Base-by-base conservation (phyloP, 805 yeast species). In the Helenozyma baotianmanensis region DNA sequence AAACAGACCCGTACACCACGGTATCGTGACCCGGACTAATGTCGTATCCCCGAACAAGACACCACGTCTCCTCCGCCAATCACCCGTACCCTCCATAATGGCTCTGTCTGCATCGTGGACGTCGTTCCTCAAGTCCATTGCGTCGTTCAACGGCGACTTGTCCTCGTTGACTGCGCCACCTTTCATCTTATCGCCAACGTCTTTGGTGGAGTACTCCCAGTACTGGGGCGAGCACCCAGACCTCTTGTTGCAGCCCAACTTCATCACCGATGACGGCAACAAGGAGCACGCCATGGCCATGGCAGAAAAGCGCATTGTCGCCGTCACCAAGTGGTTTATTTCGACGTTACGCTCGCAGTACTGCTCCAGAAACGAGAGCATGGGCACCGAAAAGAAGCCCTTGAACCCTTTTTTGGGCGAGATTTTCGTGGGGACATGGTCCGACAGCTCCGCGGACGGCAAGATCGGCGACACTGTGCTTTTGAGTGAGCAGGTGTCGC, bases 311-410 rank as follows among this genome's bases (percentile, higher is more conserved):
- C 72, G 96, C 41, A 74, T 83, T 65, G 48, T 90, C 36, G 85
- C 84, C 2, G 97, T 92, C 21, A 76, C 88, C 30, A 80, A 72
- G 58, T 88, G 97, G 96, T 90, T 88, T 49, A 78, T 90, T 35
- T 81, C 94, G 16, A 88, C 97, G 14, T 70, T 92, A 47, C 77
- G 90, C 56, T 86, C 95, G 16, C 97, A 92, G 64, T 92, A 90
- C 59, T 84, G 95, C 56, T 82, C 95, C 14, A 76, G 98, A 56
- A 85, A 78, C 57, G 97, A 90, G 64, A 73, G 80, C 33, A 74
- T 84, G 74, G 97, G 97, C n/a, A 72, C 86, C 25, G 98, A 92
- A 63, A 92, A 92, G 74, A 92, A 92, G 63, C 97, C 98, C 7
- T 68, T 92, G 57, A 92, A 92, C 57, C 98, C 98, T 27, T 90